Conservation (phyloP, 371 early-diverging fungal genomes). For the Apophysomyces trapeziformis region DNA sequence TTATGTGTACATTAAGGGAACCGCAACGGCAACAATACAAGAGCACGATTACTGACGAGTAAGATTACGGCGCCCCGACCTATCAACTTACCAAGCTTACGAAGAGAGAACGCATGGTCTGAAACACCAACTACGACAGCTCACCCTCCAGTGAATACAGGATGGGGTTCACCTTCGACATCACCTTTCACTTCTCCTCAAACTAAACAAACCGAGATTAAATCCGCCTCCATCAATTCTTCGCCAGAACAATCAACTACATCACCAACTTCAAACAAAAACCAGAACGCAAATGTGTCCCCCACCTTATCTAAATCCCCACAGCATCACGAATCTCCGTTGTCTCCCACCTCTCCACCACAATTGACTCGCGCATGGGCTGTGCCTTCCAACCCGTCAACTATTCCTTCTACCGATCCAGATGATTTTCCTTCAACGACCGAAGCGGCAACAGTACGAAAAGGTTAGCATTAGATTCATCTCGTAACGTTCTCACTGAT, state of each 20-base stretch:
- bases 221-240: conserved; percentile 13
- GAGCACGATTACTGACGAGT: conserved; percentile 37
- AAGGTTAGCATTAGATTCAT: background rate
- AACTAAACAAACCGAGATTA: conserved; percentile 7
- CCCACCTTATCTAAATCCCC: conserved; percentile 15
- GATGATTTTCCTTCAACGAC: conserved; percentile 38
- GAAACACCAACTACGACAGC: conserved; percentile 22
- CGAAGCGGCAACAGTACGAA: conserved; percentile 22
- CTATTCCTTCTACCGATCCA: conserved; percentile 10
- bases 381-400: conserved; percentile 13
- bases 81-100: conserved; percentile 51
- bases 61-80: conserved; percentile 57
- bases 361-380: conserved; percentile 32
- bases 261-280: conserved; percentile 14
- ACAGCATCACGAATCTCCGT: conserved; percentile 12
- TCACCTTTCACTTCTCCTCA: conserved; percentile 24
- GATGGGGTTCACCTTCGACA: conserved; percentile 43
- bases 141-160: conserved; percentile 23
- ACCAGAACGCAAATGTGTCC: background rate
- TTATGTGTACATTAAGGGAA: background rate
- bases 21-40: conserved; percentile 24
- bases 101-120: conserved; percentile 41
- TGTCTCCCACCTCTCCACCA: conserved; percentile 18
- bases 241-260: conserved; percentile 8
- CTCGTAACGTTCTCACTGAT: background rate